Evolutionary conservation across 1,284 basidiomycete genomes (phyloP), one percentile per base, ranked within the genome.

Genomic region (Sporisorium graminicola): DNA sequence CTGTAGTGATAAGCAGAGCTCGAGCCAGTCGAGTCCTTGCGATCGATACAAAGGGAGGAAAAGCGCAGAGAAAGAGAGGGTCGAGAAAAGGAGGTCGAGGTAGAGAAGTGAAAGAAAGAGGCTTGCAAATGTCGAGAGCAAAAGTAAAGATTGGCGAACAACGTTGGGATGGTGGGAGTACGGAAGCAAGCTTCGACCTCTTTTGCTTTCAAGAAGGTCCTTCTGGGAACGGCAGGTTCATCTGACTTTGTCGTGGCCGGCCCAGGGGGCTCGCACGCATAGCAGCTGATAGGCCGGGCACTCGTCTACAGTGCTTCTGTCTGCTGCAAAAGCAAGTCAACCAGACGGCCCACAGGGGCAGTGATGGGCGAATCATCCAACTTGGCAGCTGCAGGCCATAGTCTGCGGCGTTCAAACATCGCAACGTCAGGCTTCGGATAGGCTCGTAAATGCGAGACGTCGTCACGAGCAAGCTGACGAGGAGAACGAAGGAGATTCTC

Each of bases 131-230:
- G 63, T 52, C 50, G 58, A 65, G 27, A 40, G 37, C 37, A 62
- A 71, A 65, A 24, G 35, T 47, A 43, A 71, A 62, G 63, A 55
- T 44, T 46, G 55, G 69, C 55, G 63, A 71, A 65, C 68, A 65
- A 71, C 69, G 55, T 71, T 55, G 55, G 35, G 63, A 71, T 71
- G 69, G 59, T 65, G 63, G 69, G 29, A 58, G 69, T 63, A 58
- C 44, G 24, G 52, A 71, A 56, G 50, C 37, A 71, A 65, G 56
- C n/a, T 6, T 55, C 35, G 26, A n/a, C 26, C 5, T 3, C 12
- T 5, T 3, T 58, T 13, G 24, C 16, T 33, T 56, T 54, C 43
- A 47, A 42, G 52, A 42, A 49, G 47, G 24, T 20, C 12, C 53
- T 16, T 26, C 26, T 5, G 5, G 18, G 10, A 18, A n/a, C 35